Conservation (phyloP, 1,284 basidiomycete genomes). For the Irpex rosettiformis region DNA sequence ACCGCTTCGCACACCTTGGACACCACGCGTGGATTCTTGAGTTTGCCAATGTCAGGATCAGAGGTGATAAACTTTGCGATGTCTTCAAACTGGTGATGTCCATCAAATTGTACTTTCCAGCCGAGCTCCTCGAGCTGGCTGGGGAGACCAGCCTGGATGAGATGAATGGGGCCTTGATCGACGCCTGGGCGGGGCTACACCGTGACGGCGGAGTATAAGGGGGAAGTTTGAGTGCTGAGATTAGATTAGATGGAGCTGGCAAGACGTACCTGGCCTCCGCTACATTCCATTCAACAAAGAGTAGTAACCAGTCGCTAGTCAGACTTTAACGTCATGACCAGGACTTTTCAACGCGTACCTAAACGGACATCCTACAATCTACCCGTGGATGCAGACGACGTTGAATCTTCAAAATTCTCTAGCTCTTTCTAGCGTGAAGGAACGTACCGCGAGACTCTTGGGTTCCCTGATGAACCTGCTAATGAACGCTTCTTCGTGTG, state of each 20-base stretch:
- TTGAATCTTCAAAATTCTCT: neutral
- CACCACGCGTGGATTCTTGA: conserved; percentile 88
- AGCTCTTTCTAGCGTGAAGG: neutral
- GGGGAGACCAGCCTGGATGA: conserved; percentile 82
- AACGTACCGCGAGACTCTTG: conserved; percentile 64
- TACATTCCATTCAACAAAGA: conserved; percentile 20
- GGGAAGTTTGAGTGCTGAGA: conserved; percentile 16
- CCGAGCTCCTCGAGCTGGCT: conserved; percentile 78
- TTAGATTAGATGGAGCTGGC: conserved; percentile 11
- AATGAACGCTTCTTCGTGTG: conserved; percentile 19
- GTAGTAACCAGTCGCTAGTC: too few species aligned
- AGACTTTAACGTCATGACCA: too few species aligned
- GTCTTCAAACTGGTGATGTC: conserved; percentile 86
- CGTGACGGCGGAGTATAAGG: too few species aligned
- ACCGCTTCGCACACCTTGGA: conserved; percentile 82
- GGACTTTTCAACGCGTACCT: conserved; percentile 40
- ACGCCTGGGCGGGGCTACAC: conserved; percentile 80
- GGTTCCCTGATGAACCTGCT: conserved; percentile 60
- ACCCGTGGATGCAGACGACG: conserved; percentile 9
- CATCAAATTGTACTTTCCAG: conserved; percentile 87
- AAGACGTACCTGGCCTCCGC: conserved; percentile 51
- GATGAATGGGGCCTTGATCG: conserved; percentile 86
- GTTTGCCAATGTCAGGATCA: conserved; percentile 82
- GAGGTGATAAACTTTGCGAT: conserved; percentile 48
- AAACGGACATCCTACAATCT: conserved; percentile 77